Percentiles rank a stretch among this genome's conserved stretches.
Conservation (phyloP, 164 flowering plant species). For the Santalum album region DNA sequence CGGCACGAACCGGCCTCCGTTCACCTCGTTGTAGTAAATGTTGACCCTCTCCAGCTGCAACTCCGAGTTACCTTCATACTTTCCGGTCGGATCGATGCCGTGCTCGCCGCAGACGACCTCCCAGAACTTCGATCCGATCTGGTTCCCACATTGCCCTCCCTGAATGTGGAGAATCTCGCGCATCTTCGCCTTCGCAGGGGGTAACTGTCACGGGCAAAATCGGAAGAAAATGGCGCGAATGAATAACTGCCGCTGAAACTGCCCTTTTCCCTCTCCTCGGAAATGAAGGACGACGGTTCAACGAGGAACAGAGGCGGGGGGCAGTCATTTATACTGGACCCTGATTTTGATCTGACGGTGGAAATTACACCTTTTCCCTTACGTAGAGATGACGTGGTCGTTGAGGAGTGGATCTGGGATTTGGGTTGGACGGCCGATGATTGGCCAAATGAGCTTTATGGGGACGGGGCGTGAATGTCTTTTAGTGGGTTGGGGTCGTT, state of each 20-base stretch:
- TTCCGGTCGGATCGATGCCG: constrained; percentile 20
- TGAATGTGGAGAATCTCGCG: constrained; percentile 23
- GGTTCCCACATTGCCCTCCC: constrained; percentile 28
- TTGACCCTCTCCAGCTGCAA: constrained; percentile 21
- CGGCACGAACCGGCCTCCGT: constrained; percentile 16
- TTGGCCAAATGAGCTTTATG: not conserved
- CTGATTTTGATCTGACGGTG: no score
- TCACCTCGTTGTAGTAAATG: constrained; percentile 20
- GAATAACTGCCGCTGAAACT: constrained; percentile 1
- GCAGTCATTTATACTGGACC: no score
- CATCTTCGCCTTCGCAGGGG: constrained; percentile 9
- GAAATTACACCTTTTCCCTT: no score
- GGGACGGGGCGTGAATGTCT: not conserved
- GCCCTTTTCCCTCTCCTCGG: no score
- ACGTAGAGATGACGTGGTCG: not conserved
- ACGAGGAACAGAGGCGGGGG: no score
- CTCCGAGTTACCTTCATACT: constrained; percentile 11
- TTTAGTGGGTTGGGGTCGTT: not conserved
- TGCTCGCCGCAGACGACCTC: constrained; percentile 20
- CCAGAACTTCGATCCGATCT: constrained; percentile 24
- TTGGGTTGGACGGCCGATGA: not conserved
- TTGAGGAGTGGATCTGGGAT: not conserved
- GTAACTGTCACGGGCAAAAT: constrained; percentile 9
- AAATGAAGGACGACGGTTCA: no score
- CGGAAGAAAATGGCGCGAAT: not conserved